Conservation (phyloP, 352 stramenopile genomes). For the Phytopythium vexans region DNA sequence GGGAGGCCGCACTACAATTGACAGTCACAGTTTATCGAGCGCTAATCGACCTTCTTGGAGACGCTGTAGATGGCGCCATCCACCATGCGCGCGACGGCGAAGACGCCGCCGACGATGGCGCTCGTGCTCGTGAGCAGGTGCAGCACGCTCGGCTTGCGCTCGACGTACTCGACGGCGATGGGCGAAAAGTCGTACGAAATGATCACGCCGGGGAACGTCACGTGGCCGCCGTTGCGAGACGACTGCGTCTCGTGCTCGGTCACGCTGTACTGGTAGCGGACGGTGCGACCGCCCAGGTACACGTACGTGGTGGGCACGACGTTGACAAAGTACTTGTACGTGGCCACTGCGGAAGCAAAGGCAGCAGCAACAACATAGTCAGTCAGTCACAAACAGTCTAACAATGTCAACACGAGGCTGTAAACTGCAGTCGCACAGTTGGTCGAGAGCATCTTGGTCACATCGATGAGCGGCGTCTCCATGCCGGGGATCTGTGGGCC, state of each 20-base stretch:
- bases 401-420: background rate
- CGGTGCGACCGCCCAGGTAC: constrained; percentile 61
- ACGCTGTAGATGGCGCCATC: constrained; percentile 87
- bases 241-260: constrained; percentile 74
- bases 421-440: constrained; percentile 44
- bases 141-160: constrained; percentile 79
- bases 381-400: constrained; percentile 2
- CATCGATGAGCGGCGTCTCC: constrained; percentile 82
- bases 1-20: background rate
- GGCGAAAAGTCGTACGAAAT: constrained; percentile 90
- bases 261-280: constrained; percentile 86
- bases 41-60: constrained; percentile 86
- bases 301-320: constrained; percentile 84
- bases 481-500: constrained; percentile 79
- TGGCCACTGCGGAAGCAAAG: constrained; percentile 45
- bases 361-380: constrained; percentile 1
- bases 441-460: constrained; percentile 77
- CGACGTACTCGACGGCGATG: constrained; percentile 86
- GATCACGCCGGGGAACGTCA: constrained; percentile 81
- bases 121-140: constrained; percentile 87
- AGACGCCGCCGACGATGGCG: constrained; percentile 84
- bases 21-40: background rate
- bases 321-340: constrained; percentile 89
- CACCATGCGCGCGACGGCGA: constrained; percentile 85
- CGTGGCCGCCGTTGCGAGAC: constrained; percentile 34